Evolutionary conservation across 1,284 basidiomycete genomes (phyloP), one percentile per base, ranked within the genome.

Genomic region (Leccinum fuscescens): DNA sequence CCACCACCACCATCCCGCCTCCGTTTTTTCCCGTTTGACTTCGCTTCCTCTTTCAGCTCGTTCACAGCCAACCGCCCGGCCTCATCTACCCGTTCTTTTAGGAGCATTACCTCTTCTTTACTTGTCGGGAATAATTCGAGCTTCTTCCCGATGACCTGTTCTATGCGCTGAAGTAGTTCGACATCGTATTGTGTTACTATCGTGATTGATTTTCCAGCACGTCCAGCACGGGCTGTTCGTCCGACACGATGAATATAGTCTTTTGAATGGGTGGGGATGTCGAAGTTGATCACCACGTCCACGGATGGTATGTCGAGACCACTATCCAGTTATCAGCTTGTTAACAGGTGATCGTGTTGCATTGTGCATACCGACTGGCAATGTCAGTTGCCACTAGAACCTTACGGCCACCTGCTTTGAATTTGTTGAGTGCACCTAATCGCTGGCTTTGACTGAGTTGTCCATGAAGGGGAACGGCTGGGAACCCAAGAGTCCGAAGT

Each of bases 211-310:
- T 98, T 98, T 48, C 97, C 97, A 2, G 93, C 88, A 48, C 97
- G 86, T 14, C 97, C 97, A 0, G 97, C 97, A 73, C 97, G 90
- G 3, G 97, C 97, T 33, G 97, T 99, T 64, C 97, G 88, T 37
- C 97, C 97, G 17, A 99, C 97, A 59, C 97, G 88, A 74, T 99
- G 97, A 60, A 99, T 98, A 75, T 99, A 99, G 76, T 99, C 97
- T 79, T 99, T 99, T 29, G 96, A 98, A 75, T 99, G 94, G 6
- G 94, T 94, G 1, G 97, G 97, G 64, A 98, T 92, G 75, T 99
- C 96, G 74, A 94, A 99, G 77, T 99, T 99, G 77, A 99, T 93
- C 56, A 99, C 96, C 44, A 96, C 80, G 72, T 99, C 97, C 27
- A 99, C 97, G 15, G 92, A 87, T 4, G 96, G 96, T 62, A 99